These are phyloP conservation scores for Huntiella decipiens DNA, from an alignment of 2,329 filamentous ascomycete species.

Conservation along the genomic window DNA sequence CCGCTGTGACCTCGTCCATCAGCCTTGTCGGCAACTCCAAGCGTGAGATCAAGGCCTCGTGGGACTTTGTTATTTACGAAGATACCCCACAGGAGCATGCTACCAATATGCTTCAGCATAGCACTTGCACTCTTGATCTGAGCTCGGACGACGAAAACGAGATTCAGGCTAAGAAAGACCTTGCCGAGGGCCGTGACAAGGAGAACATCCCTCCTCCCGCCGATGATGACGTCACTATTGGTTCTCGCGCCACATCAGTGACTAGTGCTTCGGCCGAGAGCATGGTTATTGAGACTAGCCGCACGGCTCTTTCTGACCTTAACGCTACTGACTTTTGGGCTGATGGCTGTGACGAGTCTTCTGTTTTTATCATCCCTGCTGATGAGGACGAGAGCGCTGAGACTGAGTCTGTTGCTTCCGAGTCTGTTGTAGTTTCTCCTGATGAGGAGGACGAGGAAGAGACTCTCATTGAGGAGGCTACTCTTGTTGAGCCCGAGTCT, in stretches of 20 bases:
- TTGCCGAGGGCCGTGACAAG: constrained; percentile 53
- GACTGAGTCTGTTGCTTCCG: not conserved
- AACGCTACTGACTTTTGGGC: constrained; percentile 48
- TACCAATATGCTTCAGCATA: constrained; percentile 83
- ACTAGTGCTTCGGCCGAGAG: constrained; percentile 23
- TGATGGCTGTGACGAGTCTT: constrained; percentile 42
- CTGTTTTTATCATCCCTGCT: constrained; percentile 41
- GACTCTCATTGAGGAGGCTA: not conserved
- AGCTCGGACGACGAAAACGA: constrained; percentile 66
- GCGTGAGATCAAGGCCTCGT: constrained; percentile 40
- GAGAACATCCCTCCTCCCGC: constrained; percentile 73
- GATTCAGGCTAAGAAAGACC: constrained; percentile 30
- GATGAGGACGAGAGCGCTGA: constrained; percentile 31
- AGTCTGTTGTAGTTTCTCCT: not conserved
- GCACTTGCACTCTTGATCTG: constrained; percentile 71
- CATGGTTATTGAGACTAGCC: constrained; percentile 44
- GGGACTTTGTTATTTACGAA: constrained; percentile 91
- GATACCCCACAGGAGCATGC: constrained; percentile 81
- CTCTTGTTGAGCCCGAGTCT: not conserved
- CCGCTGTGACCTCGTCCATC: constrained; percentile 6
- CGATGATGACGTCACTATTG: constrained; percentile 40
- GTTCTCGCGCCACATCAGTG: constrained; percentile 17
- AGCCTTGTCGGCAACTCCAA: constrained; percentile 19
- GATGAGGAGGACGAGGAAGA: not conserved
- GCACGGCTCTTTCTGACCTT: constrained; percentile 48